Evolutionary conservation across 2,329 filamentous ascomycete species (phyloP).

Genomic region (Elsinoe australis): DNA sequence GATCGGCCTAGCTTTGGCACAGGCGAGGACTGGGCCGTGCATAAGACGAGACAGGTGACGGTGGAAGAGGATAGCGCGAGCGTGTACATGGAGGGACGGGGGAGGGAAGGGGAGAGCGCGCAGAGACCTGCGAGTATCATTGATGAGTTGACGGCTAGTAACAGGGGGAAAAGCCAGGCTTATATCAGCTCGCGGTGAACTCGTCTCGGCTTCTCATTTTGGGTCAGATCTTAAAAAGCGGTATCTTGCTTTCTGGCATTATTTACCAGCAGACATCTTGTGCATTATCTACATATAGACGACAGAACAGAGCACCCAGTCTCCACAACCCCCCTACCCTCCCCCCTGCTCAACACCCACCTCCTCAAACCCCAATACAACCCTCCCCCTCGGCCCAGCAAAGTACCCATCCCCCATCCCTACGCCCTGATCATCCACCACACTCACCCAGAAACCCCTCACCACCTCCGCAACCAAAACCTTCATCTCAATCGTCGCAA

Average conservation of each 20-base stretch:
- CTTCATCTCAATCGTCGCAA: conserved; percentile 55
- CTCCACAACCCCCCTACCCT: background rate
- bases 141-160: background rate
- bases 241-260: no score
- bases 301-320: background rate
- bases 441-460: conserved; percentile 43
- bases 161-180: background rate
- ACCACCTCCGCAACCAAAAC: conserved; percentile 60
- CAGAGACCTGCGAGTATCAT: background rate
- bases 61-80: background rate
- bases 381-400: conserved; percentile 33
- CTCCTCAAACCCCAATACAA: conserved; percentile 4
- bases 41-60: background rate
- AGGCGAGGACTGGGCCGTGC: background rate
- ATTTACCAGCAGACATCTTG: background rate
- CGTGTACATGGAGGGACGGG: no score
- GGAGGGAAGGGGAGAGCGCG: background rate
- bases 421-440: conserved; percentile 33
- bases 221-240: no score
- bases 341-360: background rate
- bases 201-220: no score
- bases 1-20: background rate
- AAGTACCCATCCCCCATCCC: conserved; percentile 36
- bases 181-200: background rate
- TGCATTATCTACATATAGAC: background rate